A percentile compares a stretch with the other conserved stretches of the same genome.
Conservation (phyloP, 768 basidiomycete species). For the Rhodotorula paludigena region DNA sequence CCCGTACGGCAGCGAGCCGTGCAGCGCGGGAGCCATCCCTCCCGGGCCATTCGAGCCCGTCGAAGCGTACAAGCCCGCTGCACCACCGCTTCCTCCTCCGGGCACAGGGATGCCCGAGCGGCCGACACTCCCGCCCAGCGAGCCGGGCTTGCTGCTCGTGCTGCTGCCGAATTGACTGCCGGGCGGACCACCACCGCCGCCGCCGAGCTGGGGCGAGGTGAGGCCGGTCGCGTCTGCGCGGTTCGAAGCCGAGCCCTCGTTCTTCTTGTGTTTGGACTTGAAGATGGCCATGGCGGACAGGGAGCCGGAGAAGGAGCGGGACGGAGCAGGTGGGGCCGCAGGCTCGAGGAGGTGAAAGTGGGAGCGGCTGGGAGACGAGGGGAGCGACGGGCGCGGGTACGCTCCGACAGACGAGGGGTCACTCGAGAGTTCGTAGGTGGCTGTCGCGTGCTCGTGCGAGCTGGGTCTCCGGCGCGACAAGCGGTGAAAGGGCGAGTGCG, state of each 20-base stretch:
- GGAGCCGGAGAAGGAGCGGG: background rate
- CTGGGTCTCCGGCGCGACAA: too few species aligned
- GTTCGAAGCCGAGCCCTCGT: background rate
- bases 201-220: background rate
- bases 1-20: background rate
- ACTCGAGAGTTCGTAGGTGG: too few species aligned
- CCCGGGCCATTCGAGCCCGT: background rate
- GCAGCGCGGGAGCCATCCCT: too few species aligned
- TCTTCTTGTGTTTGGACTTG: slow-evolving; percentile 38
- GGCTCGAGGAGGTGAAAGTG: too few species aligned
- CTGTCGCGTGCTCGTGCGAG: too few species aligned
- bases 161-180: background rate
- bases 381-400: too few species aligned
- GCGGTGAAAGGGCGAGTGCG: too few species aligned
- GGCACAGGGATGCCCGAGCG: slow-evolving; percentile 7
- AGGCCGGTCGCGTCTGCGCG: background rate
- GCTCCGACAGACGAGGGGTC: too few species aligned
- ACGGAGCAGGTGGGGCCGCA: background rate
- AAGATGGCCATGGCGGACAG: slow-evolving; percentile 33
- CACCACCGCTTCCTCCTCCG: too few species aligned
- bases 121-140: background rate
- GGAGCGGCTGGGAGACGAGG: background rate
- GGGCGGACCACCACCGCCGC: background rate
- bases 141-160: background rate
- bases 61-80: background rate